These are phyloP conservation scores for Populus hybrid DNA, from an alignment of 441 rosid species.

Conservation along the genomic window DNA sequence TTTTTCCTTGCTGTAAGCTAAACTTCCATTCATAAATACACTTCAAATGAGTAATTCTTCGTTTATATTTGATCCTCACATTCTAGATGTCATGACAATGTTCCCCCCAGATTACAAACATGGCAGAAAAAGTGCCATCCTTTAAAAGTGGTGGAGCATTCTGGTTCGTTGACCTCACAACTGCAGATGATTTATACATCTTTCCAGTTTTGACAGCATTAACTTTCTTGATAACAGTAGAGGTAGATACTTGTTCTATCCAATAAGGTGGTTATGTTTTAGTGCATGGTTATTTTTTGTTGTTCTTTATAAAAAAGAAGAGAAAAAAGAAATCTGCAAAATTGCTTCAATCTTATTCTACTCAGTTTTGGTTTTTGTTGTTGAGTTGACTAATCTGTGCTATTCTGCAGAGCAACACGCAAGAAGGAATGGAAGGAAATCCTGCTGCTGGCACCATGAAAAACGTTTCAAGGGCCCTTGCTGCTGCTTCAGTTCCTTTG, in stretches of 20 bases:
- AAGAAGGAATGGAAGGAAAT: slow-evolving; percentile 87
- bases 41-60: not conserved
- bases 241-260: slow-evolving; percentile 40
- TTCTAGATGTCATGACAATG: not conserved
- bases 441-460: slow-evolving; percentile 50
- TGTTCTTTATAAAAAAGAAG: too few species aligned
- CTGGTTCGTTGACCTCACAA: slow-evolving; percentile 79
- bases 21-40: slow-evolving; percentile 2
- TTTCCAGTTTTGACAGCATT: slow-evolving; percentile 64
- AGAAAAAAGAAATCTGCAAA: not conserved
- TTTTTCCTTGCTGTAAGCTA: slow-evolving; percentile 74
- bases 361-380: slow-evolving; percentile 1
- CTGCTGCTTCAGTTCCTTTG: slow-evolving; percentile 59
- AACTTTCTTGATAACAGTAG: slow-evolving; percentile 70
- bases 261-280: not conserved
- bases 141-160: slow-evolving; percentile 56
- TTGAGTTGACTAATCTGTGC: not conserved
- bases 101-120: slow-evolving; percentile 53
- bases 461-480: slow-evolving; percentile 50
- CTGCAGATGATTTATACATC: slow-evolving; percentile 64
- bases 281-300: not conserved
- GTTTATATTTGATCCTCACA: not conserved
- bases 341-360: not conserved
- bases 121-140: slow-evolving; percentile 60
- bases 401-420: slow-evolving; percentile 54